These are phyloP conservation scores for Xylaria sp. DNA, from an alignment of 2,329 filamentous ascomycete genomes.

Conservation along the genomic window DNA sequence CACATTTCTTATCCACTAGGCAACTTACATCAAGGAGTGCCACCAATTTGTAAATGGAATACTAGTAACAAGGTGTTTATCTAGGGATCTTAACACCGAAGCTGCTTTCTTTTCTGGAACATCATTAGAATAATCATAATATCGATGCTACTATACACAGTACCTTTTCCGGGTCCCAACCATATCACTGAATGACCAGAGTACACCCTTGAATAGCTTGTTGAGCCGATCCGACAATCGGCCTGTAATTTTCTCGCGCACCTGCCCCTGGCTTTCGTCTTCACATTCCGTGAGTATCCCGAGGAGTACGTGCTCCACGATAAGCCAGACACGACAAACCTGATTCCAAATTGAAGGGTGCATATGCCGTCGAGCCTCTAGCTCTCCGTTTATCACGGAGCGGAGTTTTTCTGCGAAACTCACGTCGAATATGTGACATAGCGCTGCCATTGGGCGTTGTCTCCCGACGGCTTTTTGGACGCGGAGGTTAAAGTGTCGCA, in stretches of 20 bases:
- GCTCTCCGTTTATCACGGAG: not conserved
- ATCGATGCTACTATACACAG: too few species aligned
- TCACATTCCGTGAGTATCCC: not conserved
- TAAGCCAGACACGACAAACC: slow-evolving; percentile 2
- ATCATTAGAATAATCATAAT: too few species aligned
- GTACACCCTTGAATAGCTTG: not conserved
- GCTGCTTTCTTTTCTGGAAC: too few species aligned
- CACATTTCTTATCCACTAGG: too few species aligned
- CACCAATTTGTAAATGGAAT: too few species aligned
- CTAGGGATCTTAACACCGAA: too few species aligned
- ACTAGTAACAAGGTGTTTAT: too few species aligned
- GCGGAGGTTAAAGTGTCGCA: not conserved
- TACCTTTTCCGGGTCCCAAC: too few species aligned
- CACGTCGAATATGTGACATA: not conserved
- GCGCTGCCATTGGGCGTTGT: not conserved
- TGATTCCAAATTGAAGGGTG: slow-evolving; percentile 10
- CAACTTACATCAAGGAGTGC: too few species aligned
- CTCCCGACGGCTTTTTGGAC: not conserved
- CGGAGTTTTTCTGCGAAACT: not conserved
- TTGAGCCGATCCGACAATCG: not conserved
- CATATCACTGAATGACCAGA: too few species aligned
- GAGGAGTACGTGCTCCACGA: not conserved
- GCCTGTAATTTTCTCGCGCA: not conserved
- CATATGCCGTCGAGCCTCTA: not conserved
- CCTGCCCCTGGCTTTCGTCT: not conserved